Base-by-base conservation (phyloP, 2,329 filamentous ascomycete genomes). In the Microcyclosporella mali region DNA sequence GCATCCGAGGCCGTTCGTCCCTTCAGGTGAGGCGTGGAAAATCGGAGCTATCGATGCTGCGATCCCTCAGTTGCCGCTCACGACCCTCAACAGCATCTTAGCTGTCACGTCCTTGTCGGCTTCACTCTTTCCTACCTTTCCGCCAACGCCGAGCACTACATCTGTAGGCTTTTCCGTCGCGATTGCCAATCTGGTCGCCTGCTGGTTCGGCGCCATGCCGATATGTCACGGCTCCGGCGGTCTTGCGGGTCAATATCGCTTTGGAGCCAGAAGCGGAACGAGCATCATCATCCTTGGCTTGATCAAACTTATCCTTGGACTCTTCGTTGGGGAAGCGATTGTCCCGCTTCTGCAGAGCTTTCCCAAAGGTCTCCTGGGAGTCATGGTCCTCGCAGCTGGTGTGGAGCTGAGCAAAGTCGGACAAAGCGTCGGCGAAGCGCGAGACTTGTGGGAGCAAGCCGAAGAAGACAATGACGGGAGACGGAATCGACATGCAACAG, bases 151-250 rank as follows among this genome's bases (percentile, higher is more conserved):
- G 0, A 79, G 79, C 0, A 82, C 88, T 4, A 90, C 87, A 0
- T 73, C 81, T 1, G 72, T 97, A 21, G 90, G 89, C 1, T 63
- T 89, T 46, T 94, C 87, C 41, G 86, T 97, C 3, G 82, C 83
- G 0, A 57, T 72, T 2, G 94, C 95, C 79, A 97, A 97, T 61
- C 69, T 95, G 3, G 63, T 84, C 1, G 84, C 85, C 12, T 89
- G 86, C 57, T 94, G 87, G 85, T 94, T 95, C 57, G 89, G 89
- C 36, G 85, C 84, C 4, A 97, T 95, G 92, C 92, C 90, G 2
- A 81, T 92, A 3, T 97, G 92, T 60, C 92, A 97, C 61, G 90
- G 90, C 4, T 88, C 88, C 1, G 90, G 90, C 2, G 90, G 90
- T 0, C 71, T 97, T 0, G 92, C 92, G 4, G 92, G 85, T 0